A percentile compares a stretch with the other conserved stretches of the same genome.
These are phyloP conservation scores for Fusarium continuum DNA, from an alignment of 2,329 filamentous ascomycete species.

Conservation along the genomic window DNA sequence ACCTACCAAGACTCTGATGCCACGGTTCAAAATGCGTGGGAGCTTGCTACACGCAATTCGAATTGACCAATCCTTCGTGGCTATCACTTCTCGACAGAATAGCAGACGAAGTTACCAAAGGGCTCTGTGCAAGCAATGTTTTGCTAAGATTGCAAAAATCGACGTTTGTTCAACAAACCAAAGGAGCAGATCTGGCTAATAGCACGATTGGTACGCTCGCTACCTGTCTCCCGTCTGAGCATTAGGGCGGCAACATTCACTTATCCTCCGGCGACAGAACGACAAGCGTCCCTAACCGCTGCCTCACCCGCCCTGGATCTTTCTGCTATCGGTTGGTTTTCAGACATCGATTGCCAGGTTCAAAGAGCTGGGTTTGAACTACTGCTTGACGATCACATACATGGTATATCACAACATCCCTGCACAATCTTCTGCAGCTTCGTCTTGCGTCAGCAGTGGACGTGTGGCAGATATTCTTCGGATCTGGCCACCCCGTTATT, in stretches of 20 bases:
- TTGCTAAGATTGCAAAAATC: background rate
- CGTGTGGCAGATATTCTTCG: constrained; percentile 2
- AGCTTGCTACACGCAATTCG: constrained; percentile 16
- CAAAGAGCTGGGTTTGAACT: constrained; percentile 8
- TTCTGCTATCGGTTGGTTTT: constrained; percentile 18
- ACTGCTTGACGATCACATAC: constrained; percentile 25
- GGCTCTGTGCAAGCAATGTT: background rate
- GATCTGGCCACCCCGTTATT: background rate
- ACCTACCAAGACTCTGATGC: background rate
- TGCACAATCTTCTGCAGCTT: background rate
- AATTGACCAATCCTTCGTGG: constrained; percentile 22
- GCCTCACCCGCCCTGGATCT: constrained; percentile 14
- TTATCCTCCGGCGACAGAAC: constrained; percentile 6
- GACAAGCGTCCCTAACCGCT: background rate
- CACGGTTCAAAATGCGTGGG: constrained; percentile 12
- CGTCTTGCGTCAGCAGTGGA: background rate
- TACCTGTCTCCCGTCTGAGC: constrained; percentile 21
- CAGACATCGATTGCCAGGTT: background rate
- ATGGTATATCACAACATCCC: background rate
- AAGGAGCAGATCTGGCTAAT: background rate
- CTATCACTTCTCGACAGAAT: constrained; percentile 1
- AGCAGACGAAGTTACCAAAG: background rate
- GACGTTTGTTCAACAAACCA: background rate
- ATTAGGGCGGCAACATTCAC: constrained; percentile 18
- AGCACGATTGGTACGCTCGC: constrained; percentile 5